Evolutionary conservation across 768 basidiomycete genomes (phyloP), one percentile per base, ranked within the genome.

Genomic region (Russula foetens): DNA sequence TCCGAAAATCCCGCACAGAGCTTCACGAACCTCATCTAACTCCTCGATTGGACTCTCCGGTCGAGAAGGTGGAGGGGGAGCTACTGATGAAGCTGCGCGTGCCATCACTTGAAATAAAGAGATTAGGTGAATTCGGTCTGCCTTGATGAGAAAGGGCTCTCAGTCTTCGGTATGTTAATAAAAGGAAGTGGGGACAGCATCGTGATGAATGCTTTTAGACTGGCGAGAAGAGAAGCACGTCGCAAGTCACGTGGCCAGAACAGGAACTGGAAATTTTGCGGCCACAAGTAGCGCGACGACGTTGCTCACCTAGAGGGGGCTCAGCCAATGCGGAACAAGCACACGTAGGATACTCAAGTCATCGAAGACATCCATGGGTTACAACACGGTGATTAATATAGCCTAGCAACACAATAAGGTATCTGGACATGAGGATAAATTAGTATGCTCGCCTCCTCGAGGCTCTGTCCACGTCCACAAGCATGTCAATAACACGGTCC

Each of bases 401-500:
- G 15, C 33, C 53, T 47, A 38, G 23, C 48, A 38, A 38, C 55
- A 56, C 35, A 21, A 45, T 49, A 53, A 31, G 53, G 21, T 68
- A 60, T 14, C 48, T 44, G 68, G 66, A 61, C 66, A 63, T 53
- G 41, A 41, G 49, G 33, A 48, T 56, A 56, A 45, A 62, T 39
- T 58, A 11, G 29, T 26, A 62, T 31, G 62, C 60, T 49, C 55
- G 53, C 59, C 65, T 52, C 63, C 63, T 56, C 26, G 47, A 60
- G 45, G 49, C 63, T 53, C 65, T 43, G 23, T 65, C 59, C 46
- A 47, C 53, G 56, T 73, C 74, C 4, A 80, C 77, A 49, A 90
- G 76, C 76, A 85, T 75, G 73, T 92, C 90, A 49, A 90, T 86
- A 38, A 84, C 84, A n/a, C 78, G 73, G 71, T 91, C 90, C 58